These are phyloP conservation scores for Bifiguratus adelaidae DNA, from an alignment of 192 early-diverging fungal genomes.

Conservation along the genomic window DNA sequence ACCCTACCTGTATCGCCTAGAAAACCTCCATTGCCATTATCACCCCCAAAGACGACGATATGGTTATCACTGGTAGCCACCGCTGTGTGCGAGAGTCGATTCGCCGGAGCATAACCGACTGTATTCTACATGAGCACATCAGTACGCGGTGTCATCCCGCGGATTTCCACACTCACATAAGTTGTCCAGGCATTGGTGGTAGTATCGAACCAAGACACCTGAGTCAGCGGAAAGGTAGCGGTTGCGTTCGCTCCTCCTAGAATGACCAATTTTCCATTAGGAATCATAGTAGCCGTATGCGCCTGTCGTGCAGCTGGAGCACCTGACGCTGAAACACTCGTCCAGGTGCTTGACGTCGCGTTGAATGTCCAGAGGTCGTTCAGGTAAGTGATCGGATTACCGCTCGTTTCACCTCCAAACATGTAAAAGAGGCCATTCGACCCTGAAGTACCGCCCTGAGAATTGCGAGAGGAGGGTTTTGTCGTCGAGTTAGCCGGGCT, in stretches of 20 bases:
- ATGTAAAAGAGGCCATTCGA: neutral
- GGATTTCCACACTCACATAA: neutral
- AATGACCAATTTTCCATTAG: constrained; percentile 4
- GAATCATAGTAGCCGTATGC: constrained; percentile 2
- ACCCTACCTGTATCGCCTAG: no score
- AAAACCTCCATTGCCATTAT: neutral
- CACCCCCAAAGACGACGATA: neutral
- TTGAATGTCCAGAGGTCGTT: neutral
- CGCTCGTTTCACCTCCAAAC: constrained; percentile 6
- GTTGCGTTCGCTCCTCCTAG: neutral
- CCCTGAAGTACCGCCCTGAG: no score
- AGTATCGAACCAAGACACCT: constrained; percentile 3
- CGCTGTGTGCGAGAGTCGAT: neutral
- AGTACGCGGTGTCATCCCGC: no score
- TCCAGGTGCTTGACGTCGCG: neutral
- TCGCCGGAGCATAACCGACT: neutral
- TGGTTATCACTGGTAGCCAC: neutral
- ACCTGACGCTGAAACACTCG: no score
- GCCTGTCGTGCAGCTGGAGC: neutral
- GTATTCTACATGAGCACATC: neutral
- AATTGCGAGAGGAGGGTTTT: no score
- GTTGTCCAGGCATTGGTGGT: neutral
- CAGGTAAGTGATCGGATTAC: neutral
- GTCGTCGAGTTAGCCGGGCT: no score
- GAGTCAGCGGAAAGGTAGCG: neutral